Conservation (phyloP, 2,329 filamentous ascomycete species). For the Colletotrichum acutatum region DNA sequence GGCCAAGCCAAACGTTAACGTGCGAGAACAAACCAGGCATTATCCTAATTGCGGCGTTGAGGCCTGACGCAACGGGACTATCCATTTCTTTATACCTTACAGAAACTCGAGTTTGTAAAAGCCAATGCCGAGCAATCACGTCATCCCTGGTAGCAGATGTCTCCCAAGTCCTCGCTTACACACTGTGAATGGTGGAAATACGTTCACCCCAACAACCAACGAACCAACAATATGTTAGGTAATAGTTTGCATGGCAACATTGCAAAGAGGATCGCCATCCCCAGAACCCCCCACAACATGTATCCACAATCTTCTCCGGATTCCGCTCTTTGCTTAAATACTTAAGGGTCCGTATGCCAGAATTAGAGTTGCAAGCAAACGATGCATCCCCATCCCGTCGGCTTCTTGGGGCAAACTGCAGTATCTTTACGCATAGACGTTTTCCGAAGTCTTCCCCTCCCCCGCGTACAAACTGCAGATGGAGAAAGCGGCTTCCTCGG, state of each 20-base stretch:
- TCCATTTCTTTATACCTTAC: not conserved
- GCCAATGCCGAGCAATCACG: not conserved
- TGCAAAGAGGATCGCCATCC: constrained; percentile 6
- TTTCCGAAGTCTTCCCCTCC: not conserved
- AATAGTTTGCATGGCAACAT: not conserved
- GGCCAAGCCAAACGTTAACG: not conserved
- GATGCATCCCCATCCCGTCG: not conserved
- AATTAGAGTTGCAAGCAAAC: not conserved
- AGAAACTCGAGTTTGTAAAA: not conserved
- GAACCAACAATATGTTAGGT: constrained; percentile 28
- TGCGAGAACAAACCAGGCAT: not conserved
- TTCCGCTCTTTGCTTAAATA: not conserved
- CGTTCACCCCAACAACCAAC: constrained; percentile 12
- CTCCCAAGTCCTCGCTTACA: not conserved
- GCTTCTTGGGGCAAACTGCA: not conserved
- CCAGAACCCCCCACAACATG: constrained; percentile 3
- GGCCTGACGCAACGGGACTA: not conserved
- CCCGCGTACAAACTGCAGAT: not conserved
- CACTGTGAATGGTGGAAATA: constrained; percentile 29
- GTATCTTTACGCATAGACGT: not conserved
- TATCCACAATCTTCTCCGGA: not conserved
- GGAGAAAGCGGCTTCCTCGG: not conserved
- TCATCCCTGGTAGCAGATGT: not conserved
- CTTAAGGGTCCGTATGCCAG: constrained; percentile 1
- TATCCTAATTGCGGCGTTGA: not conserved